Percentiles rank a stretch among this genome's conserved stretches.
Evolutionary conservation across 345 rosid genomes (phyloP).

Genomic region (Hibiscus tridactylites): DNA sequence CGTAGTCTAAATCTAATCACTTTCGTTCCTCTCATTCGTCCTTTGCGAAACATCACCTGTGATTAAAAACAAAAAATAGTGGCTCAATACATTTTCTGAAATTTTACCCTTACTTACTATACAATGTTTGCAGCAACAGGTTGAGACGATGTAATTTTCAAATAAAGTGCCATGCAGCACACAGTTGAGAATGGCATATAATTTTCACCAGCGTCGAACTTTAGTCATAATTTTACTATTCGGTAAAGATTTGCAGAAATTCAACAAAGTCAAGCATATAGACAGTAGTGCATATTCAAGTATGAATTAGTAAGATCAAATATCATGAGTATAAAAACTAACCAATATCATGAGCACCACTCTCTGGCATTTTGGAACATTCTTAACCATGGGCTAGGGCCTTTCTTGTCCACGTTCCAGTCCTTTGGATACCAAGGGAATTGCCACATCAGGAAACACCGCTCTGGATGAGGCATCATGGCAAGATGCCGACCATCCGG

Average conservation of each 20-base stretch:
- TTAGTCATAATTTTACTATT: too few species aligned
- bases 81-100: not conserved
- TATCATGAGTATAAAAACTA: not conserved
- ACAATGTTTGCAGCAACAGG: not conserved
- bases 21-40: not conserved
- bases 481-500: slow-evolving; percentile 95
- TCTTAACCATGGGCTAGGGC: slow-evolving; percentile 92
- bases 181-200: too few species aligned
- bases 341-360: slow-evolving; percentile 52
- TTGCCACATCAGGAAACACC: slow-evolving; percentile 99
- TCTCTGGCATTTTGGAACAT: slow-evolving; percentile 96
- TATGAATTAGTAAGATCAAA: not conserved
- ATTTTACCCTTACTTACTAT: not conserved
- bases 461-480: slow-evolving; percentile 99
- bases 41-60: not conserved
- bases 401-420: slow-evolving; percentile 77
- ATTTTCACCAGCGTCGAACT: too few species aligned
- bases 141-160: not conserved
- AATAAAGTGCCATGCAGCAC: too few species aligned
- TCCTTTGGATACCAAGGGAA: slow-evolving; percentile 84
- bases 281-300: not conserved
- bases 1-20: not conserved
- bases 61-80: not conserved
- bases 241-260: not conserved
- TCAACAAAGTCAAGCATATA: not conserved